Evolutionary conservation across 345 rosid species (phyloP).

Genomic region (Stellera chamaejasme): DNA sequence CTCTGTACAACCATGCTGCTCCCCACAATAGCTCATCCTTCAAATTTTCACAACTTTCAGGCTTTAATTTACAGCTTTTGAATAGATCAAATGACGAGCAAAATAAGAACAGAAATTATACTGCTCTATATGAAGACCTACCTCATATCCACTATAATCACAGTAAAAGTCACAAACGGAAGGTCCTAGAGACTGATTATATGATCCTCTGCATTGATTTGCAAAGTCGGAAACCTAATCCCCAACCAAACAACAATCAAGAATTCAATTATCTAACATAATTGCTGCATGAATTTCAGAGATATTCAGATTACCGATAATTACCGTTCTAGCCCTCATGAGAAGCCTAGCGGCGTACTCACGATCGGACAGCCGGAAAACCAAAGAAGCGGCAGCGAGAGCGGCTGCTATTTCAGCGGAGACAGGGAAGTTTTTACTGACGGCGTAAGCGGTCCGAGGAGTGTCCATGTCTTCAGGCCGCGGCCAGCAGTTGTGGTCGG

Average conservation of each 20-base stretch:
- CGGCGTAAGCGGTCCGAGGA: slow-evolving; percentile 49
- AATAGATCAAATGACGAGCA: not conserved
- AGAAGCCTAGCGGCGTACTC: slow-evolving; percentile 44
- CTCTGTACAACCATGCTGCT: slow-evolving; percentile 75
- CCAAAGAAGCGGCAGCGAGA: slow-evolving; percentile 73
- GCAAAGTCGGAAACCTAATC: slow-evolving; percentile 70
- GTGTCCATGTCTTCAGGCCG: slow-evolving; percentile 99
- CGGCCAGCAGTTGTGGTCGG: slow-evolving; percentile 77
- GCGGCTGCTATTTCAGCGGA: slow-evolving; percentile 89
- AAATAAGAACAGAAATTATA: not conserved
- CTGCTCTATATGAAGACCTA: slow-evolving; percentile 5
- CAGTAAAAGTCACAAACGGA: slow-evolving; percentile 85
- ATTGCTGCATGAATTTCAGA: no score
- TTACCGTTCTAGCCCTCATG: slow-evolving; percentile 42
- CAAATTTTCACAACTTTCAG: not conserved
- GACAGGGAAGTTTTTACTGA: slow-evolving; percentile 50
- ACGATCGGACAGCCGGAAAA: slow-evolving; percentile 36
- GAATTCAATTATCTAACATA: no score
- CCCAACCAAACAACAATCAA: not conserved
- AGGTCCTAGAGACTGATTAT: slow-evolving; percentile 39
- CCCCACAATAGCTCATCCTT: slow-evolving; percentile 92
- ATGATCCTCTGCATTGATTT: slow-evolving; percentile 57
- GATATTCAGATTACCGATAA: not conserved
- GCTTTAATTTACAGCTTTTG: not conserved
- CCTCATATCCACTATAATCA: slow-evolving; percentile 61